Evolutionary conservation across 116 monocot genomes (phyloP).

Genomic region (Phalaenopsis hybrid): DNA sequence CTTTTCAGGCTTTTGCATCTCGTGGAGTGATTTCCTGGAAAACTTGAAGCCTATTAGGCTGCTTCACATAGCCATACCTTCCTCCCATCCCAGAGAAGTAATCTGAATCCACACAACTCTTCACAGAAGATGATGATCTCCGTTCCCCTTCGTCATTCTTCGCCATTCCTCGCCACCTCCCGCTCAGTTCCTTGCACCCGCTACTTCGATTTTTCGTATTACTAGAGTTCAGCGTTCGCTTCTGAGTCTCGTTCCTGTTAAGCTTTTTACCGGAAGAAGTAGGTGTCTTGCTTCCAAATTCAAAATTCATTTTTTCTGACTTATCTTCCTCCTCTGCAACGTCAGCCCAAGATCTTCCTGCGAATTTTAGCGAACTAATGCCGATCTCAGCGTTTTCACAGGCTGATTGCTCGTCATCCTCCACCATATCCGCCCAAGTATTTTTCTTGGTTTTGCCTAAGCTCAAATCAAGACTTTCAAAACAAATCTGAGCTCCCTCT

Average conservation of each 20-base stretch:
- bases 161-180: slow-evolving; percentile 1
- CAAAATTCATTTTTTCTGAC: too few species aligned
- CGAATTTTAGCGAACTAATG: not conserved
- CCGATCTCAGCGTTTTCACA: not conserved
- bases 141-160: not conserved
- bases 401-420: slow-evolving; percentile 10
- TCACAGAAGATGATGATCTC: not conserved
- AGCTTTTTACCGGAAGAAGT: not conserved
- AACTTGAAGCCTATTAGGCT: slow-evolving; percentile 11
- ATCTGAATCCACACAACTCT: not conserved
- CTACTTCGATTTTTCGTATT: not conserved
- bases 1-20: slow-evolving; percentile 3
- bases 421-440: slow-evolving; percentile 24
- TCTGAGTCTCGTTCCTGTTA: not conserved
- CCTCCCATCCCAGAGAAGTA: not conserved
- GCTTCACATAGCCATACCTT: not conserved
- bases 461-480: not conserved
- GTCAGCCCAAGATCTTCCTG: too few species aligned
- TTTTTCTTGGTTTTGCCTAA: slow-evolving; percentile 4
- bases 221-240: not conserved
- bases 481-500: not conserved
- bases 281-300: not conserved
- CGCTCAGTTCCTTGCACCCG: not conserved
- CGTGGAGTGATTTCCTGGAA: slow-evolving; percentile 24
- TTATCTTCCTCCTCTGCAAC: too few species aligned